Evolutionary conservation across 2,329 filamentous ascomycete genomes (phyloP).

Genomic region (Seiridium cupressi): DNA sequence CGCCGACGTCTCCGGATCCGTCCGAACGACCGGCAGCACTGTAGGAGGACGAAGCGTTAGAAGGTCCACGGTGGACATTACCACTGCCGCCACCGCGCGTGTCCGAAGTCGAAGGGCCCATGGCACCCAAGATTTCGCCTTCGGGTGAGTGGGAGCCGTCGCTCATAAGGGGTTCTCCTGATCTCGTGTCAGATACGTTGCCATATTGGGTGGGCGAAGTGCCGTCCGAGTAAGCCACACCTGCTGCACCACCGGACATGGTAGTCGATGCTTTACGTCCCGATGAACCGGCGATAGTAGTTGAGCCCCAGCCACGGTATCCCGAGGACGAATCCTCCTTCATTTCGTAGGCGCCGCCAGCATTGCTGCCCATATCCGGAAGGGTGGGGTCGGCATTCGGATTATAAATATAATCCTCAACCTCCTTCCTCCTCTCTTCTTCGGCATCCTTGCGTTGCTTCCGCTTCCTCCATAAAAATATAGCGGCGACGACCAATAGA

Average conservation of each 20-base stretch:
- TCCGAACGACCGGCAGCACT: slow-evolving; percentile 78
- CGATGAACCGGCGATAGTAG: slow-evolving; percentile 63
- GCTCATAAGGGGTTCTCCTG: slow-evolving; percentile 63
- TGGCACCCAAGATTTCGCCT: slow-evolving; percentile 78
- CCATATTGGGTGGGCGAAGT: slow-evolving; percentile 63
- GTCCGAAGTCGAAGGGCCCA: slow-evolving; percentile 69
- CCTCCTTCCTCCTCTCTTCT: slow-evolving; percentile 89
- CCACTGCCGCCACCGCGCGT: slow-evolving; percentile 47
- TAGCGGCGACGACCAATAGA: slow-evolving; percentile 69
- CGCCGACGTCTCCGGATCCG: slow-evolving; percentile 53
- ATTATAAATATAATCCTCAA: slow-evolving; percentile 96
- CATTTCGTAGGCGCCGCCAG: slow-evolving; percentile 65
- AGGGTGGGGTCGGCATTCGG: slow-evolving; percentile 93
- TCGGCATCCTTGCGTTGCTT: slow-evolving; percentile 82
- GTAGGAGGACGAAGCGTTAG: slow-evolving; percentile 95
- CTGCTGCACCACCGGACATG: slow-evolving; percentile 71
- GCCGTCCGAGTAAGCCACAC: slow-evolving; percentile 70
- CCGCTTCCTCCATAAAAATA: slow-evolving; percentile 86
- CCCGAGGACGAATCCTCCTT: slow-evolving; percentile 73
- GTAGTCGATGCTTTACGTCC: slow-evolving; percentile 87
- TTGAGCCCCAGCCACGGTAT: slow-evolving; percentile 93
- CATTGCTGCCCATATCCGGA: slow-evolving; percentile 42
- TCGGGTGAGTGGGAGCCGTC: slow-evolving; percentile 59
- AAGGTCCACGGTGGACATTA: slow-evolving; percentile 84
- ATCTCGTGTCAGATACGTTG: slow-evolving; percentile 66